Base-by-base conservation (phyloP, 2,329 filamentous ascomycete species). In the Paraphaeosphaeria minitans region DNA sequence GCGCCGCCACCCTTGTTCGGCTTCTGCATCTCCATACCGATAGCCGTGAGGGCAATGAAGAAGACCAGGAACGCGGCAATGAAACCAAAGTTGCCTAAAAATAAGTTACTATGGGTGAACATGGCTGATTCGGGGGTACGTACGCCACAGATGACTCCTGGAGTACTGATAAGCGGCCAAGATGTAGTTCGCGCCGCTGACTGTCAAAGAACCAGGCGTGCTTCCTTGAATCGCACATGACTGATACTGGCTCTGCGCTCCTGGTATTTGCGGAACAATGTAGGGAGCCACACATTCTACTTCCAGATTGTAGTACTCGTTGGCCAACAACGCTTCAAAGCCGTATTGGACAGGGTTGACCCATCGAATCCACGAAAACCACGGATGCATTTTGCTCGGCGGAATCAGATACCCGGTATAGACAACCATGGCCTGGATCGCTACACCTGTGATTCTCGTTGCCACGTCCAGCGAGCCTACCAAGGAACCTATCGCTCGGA, bases 271-370 rank as follows among this genome's bases (percentile, higher is more conserved):
- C 0, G 87, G 87, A 0, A 89, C 83, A 4, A 89, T 78, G 53
- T 80, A 84, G 0, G 85, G 83, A 2, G 81, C 70, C 2, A 79
- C 79, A 62, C 87, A 89, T 57, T 82, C 68, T 29, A 89, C 80
- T 1, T 82, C 73, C 1, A 87, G 74, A 31, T 76, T 77, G 62
- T 89, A 82, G 57, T 92, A 91, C 69, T 93, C 89, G 65, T 92
- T 92, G 0, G 87, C 80, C 68, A 92, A 80, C 0, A 93, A 73
- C 0, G 84, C 84, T 63, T 91, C 87, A 57, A 91, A 92, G 0
- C 82, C 87, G 58, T 91, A 92, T 0, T 89, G 85, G 3, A 92
- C 77, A 0, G 89, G 89, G 62, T 80, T 80, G 61, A 80, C 72
- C 73, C 77, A 80, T 9, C 72, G 59, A 13, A 56, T 24, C 53